Evolutionary conservation across 1,284 basidiomycete species (phyloP).

Genomic region (Exobasidium rhododendri): DNA sequence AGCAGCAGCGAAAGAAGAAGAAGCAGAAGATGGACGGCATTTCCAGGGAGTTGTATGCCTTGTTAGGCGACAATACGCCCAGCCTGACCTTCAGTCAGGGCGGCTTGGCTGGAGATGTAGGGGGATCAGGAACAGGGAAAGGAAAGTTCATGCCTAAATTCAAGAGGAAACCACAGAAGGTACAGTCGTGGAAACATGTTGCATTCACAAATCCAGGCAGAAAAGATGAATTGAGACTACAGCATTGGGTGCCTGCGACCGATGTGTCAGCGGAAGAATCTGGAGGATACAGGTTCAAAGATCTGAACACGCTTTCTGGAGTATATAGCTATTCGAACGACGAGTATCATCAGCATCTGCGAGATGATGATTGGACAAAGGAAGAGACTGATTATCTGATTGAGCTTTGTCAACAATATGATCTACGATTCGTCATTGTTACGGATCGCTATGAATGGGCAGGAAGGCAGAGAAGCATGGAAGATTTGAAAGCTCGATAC

Average conservation of each 20-base stretch:
- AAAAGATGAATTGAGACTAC: slow-evolving; percentile 40
- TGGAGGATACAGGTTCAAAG: slow-evolving; percentile 64
- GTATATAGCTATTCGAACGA: slow-evolving; percentile 81
- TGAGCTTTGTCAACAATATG: slow-evolving; percentile 73
- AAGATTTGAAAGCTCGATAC: slow-evolving; percentile 88
- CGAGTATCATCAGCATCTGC: slow-evolving; percentile 78
- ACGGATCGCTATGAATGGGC: slow-evolving; percentile 79
- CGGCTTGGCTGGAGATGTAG: slow-evolving; percentile 55
- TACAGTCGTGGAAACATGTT: slow-evolving; percentile 57
- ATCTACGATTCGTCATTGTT: slow-evolving; percentile 84
- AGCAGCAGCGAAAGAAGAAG: not conserved
- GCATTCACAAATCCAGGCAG: slow-evolving; percentile 47
- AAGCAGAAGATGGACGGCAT: slow-evolving; percentile 64
- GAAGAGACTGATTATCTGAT: slow-evolving; percentile 96
- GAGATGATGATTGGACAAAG: slow-evolving; percentile 85
- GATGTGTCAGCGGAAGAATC: slow-evolving; percentile 17
- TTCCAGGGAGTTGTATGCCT: slow-evolving; percentile 82
- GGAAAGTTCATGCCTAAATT: slow-evolving; percentile 69
- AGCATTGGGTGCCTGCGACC: slow-evolving; percentile 39
- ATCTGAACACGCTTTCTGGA: slow-evolving; percentile 71
- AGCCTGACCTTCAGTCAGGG: slow-evolving; percentile 60
- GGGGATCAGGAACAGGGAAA: slow-evolving; percentile 10
- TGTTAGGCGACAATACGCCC: slow-evolving; percentile 88
- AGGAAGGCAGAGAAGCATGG: slow-evolving; percentile 22
- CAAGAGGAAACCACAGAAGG: slow-evolving; percentile 72